phyloP scores from a whole-genome alignment of 805 yeast genomes.

The Torulaspora delbrueckii region DNA sequence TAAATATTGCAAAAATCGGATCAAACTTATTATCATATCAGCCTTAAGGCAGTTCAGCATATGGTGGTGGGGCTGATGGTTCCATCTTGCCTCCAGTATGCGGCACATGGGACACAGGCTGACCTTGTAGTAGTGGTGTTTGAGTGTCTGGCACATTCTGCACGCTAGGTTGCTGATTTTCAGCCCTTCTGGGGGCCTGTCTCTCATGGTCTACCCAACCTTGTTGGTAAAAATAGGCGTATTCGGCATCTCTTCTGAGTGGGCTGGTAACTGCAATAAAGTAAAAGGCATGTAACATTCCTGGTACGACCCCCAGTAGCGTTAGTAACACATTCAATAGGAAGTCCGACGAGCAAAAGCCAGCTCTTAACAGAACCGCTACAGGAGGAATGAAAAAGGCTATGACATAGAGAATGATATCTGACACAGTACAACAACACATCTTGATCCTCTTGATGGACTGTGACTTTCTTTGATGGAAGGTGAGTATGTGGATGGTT shows the following conservation, averaged over 20 bases:
- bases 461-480: too few relatives aligned
- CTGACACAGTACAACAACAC: slow-evolving; percentile 38
- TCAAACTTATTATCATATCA: too few relatives aligned
- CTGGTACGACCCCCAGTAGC: slow-evolving; percentile 72
- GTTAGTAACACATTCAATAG: slow-evolving; percentile 62
- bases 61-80: slow-evolving; percentile 14
- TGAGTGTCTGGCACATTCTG: slow-evolving; percentile 3
- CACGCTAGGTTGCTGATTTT: not conserved
- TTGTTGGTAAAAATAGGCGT: slow-evolving; percentile 28
- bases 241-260: slow-evolving; percentile 23
- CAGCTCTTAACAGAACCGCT: slow-evolving; percentile 64
- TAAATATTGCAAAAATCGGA: not conserved
- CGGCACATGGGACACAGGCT: slow-evolving; percentile 4
- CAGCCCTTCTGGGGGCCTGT: slow-evolving; percentile 7
- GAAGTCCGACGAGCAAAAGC: slow-evolving; percentile 51
- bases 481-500: too few relatives aligned
- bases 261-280: slow-evolving; percentile 39
- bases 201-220: slow-evolving; percentile 33
- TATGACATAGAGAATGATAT: slow-evolving; percentile 52
- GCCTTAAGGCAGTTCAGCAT: slow-evolving; percentile 13
- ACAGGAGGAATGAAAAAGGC: slow-evolving; percentile 70
- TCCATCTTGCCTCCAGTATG: slow-evolving; percentile 6
- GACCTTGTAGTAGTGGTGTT: slow-evolving; percentile 7
- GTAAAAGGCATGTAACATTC: slow-evolving; percentile 58
- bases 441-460: slow-evolving; percentile 1